These are phyloP conservation scores for Pseudomonodictys pantanalensis DNA, from an alignment of 495 filamentous ascomycete genomes.

Conservation along the genomic window DNA sequence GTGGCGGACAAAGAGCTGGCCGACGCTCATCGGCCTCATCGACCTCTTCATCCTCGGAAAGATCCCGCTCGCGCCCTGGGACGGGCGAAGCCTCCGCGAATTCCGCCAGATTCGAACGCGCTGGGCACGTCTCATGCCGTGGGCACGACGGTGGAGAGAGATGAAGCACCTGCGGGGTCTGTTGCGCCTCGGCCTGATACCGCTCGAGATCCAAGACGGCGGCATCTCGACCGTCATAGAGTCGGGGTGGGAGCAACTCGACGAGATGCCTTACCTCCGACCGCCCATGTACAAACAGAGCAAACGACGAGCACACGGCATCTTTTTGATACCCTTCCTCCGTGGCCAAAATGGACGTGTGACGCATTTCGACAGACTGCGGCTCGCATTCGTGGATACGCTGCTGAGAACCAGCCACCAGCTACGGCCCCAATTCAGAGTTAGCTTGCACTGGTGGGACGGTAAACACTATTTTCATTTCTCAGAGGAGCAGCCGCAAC, in stretches of 20 bases:
- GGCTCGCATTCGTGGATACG: no score
- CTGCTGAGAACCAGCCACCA: no score
- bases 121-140: not conserved
- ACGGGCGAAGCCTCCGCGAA: not conserved
- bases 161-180: not conserved
- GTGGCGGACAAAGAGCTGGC: not conserved
- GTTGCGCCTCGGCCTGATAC: not conserved
- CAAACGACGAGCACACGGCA: slow-evolving; percentile 10
- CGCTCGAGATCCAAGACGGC: slow-evolving; percentile 7
- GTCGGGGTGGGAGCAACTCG: not conserved
- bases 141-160: slow-evolving; percentile 9
- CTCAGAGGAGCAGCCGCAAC: no score
- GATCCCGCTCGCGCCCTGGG: not conserved
- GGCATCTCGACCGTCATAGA: not conserved
- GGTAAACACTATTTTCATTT: no score
- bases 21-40: not conserved
- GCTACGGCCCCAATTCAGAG: no score
- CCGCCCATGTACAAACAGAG: slow-evolving; percentile 1
- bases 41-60: not conserved
- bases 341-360: not conserved
- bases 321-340: not conserved
- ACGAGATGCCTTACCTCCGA: not conserved
- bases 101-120: no score
- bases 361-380: no score
- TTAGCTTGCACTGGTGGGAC: no score